These are phyloP conservation scores for Euphorbia celastroides DNA, from an alignment of 441 rosid genomes.

Conservation along the genomic window DNA sequence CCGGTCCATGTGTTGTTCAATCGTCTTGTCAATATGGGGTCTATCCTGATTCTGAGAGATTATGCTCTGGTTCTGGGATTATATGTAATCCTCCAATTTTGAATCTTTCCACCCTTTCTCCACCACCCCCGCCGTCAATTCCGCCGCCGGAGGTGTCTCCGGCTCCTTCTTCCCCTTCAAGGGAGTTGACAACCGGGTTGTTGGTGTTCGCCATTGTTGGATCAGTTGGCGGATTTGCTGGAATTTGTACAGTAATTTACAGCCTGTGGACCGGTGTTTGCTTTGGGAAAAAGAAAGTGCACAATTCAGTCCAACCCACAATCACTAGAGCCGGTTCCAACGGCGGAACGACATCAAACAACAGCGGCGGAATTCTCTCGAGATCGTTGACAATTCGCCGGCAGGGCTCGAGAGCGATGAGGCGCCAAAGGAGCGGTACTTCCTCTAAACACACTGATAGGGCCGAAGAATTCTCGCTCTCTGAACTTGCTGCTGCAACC, in stretches of 20 bases:
- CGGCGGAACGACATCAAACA: conserved; percentile 38
- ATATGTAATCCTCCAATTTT: conserved; percentile 45
- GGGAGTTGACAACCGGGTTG: conserved; percentile 40
- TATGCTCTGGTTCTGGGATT: conserved; percentile 55
- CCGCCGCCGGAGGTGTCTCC: conserved; percentile 11
- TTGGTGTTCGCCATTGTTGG: conserved; percentile 64
- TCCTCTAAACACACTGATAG: conserved; percentile 62
- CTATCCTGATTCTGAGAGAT: conserved; percentile 37
- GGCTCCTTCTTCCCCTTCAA: conserved; percentile 21
- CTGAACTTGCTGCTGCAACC: conserved; percentile 76
- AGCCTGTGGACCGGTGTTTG: conserved; percentile 68
- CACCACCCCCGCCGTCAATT: conserved; percentile 8
- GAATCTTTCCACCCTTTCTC: conserved; percentile 1
- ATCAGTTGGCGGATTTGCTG: conserved; percentile 55
- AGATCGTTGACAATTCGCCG: conserved; percentile 52
- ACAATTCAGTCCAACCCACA: conserved; percentile 63
- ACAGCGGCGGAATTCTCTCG: conserved; percentile 41
- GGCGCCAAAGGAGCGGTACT: conserved; percentile 71
- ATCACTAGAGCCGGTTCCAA: conserved; percentile 58
- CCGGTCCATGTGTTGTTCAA: conserved; percentile 62
- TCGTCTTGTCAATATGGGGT: conserved; percentile 42
- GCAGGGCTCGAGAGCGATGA: conserved; percentile 60
- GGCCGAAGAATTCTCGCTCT: conserved; percentile 56
- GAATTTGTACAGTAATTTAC: conserved; percentile 55
- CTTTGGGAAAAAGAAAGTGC: conserved; percentile 54